A percentile compares a stretch with the other conserved stretches of the same genome.
These are phyloP conservation scores for Pisolithus sp. DNA, from an alignment of 768 basidiomycete species.

Conservation along the genomic window DNA sequence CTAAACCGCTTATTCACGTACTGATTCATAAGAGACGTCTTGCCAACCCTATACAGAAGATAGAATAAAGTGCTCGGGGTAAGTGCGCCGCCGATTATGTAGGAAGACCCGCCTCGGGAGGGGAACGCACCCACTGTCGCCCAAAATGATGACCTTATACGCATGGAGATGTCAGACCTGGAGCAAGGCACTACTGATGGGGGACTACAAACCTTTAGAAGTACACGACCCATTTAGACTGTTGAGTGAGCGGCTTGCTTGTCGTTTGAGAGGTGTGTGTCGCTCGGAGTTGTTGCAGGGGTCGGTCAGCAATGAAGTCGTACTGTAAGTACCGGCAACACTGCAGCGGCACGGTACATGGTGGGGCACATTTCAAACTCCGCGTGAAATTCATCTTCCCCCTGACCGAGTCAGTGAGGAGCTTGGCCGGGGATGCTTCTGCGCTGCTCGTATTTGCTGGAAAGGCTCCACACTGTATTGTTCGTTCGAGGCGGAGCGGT, in stretches of 20 bases:
- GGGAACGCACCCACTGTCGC: constrained; percentile 83
- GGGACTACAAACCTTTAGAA: constrained; percentile 62
- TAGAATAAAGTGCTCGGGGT: not conserved
- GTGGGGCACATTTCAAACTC: constrained; percentile 15
- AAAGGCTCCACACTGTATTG: not conserved
- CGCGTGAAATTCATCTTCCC: constrained; percentile 14
- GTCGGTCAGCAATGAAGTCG: no score
- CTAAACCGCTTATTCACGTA: constrained; percentile 99
- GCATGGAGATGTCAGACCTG: not conserved
- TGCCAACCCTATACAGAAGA: constrained; percentile 67
- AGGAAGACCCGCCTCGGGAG: not conserved
- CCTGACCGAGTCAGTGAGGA: not conserved
- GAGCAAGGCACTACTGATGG: not conserved
- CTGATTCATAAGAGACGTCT: constrained; percentile 99
- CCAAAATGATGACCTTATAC: constrained; percentile 91
- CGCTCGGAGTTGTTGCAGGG: no score
- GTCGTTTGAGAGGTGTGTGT: not conserved
- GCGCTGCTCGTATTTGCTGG: not conserved
- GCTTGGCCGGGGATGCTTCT: not conserved
- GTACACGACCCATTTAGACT: constrained; percentile 69
- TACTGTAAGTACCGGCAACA: no score
- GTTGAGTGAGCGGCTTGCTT: not conserved
- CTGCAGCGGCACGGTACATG: no score
- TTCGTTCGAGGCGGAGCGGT: not conserved
- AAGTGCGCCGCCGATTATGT: constrained; percentile 8